Percentiles rank a stretch among this genome's conserved stretches.
Evolutionary conservation across 805 yeast genomes (phyloP).

Genomic region (Starmerella apis): DNA sequence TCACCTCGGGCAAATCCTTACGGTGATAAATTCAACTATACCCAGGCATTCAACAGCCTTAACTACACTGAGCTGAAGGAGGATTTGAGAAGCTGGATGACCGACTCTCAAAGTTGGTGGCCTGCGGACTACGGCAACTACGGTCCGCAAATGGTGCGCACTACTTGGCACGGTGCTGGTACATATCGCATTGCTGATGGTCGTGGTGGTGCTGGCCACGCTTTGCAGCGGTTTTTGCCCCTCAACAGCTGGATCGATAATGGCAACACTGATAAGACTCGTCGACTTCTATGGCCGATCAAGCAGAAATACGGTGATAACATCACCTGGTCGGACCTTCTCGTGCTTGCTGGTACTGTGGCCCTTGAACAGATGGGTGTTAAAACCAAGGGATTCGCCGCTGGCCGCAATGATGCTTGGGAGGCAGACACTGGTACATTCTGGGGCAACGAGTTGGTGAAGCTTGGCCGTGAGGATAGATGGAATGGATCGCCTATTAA

Average conservation of each 20-base stretch:
- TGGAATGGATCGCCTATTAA: slow-evolving; percentile 16
- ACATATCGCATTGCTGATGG: slow-evolving; percentile 23
- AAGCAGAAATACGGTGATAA: slow-evolving; percentile 23
- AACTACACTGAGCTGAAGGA: slow-evolving; percentile 19
- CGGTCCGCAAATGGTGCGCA: slow-evolving; percentile 21
- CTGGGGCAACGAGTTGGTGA: slow-evolving; percentile 20
- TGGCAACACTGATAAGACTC: slow-evolving; percentile 22
- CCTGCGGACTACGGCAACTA: slow-evolving; percentile 23
- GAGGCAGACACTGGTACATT: slow-evolving; percentile 18
- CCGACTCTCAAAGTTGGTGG: slow-evolving; percentile 21
- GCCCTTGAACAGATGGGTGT: slow-evolving; percentile 23
- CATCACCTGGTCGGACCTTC: slow-evolving; percentile 21
- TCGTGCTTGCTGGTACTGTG: slow-evolving; percentile 21
- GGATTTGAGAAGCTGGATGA: slow-evolving; percentile 16
- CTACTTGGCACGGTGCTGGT: slow-evolving; percentile 23
- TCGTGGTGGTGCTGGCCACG: slow-evolving; percentile 22
- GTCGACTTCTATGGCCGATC: slow-evolving; percentile 22
- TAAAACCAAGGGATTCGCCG: slow-evolving; percentile 18
- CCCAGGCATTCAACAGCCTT: slow-evolving; percentile 15
- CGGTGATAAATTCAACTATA: slow-evolving; percentile 15
- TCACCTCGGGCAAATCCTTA: slow-evolving; percentile 18
- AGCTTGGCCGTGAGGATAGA: slow-evolving; percentile 18
- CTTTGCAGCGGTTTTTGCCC: slow-evolving; percentile 22
- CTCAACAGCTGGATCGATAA: slow-evolving; percentile 20
- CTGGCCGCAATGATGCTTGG: slow-evolving; percentile 22